These are phyloP conservation scores for Scutellaria galericulata DNA, from an alignment of 257 asterid species.

Conservation along the genomic window DNA sequence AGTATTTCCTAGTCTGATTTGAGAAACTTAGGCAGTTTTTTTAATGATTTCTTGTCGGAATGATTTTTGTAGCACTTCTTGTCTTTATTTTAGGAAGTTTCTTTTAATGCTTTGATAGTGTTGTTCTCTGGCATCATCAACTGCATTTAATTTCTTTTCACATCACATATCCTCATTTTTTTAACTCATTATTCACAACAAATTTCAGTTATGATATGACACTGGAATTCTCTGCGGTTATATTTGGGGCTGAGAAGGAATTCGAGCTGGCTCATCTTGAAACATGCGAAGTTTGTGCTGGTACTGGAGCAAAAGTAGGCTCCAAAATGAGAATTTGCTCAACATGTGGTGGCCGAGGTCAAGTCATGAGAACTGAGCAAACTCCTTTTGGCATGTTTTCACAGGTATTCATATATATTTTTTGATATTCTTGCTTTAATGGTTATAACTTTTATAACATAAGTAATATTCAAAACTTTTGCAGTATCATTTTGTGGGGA, in stretches of 20 bases:
- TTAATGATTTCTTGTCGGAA: constrained; percentile 26
- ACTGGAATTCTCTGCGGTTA: constrained; percentile 85
- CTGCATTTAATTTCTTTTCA: constrained; percentile 16
- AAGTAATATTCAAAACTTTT: constrained; percentile 9
- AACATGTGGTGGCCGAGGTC: constrained; percentile 99
- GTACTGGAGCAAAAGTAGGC: constrained; percentile 95
- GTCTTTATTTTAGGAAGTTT: too few relatives aligned
- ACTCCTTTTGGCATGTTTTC: constrained; percentile 99
- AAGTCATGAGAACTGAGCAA: constrained; percentile 98
- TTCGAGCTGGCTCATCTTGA: constrained; percentile 94
- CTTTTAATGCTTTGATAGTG: background rate
- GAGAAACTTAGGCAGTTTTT: constrained; percentile 30
- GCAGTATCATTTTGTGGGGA: constrained; percentile 11
- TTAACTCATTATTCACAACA: constrained; percentile 40
- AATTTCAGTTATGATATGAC: constrained; percentile 79
- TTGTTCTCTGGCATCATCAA: constrained; percentile 18
- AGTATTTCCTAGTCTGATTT: background rate
- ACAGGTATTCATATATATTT: constrained; percentile 63
- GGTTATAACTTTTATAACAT: constrained; percentile 15
- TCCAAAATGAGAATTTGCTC: constrained; percentile 96
- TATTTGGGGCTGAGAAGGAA: constrained; percentile 96
- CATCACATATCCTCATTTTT: constrained; percentile 20
- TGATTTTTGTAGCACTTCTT: constrained; percentile 26
- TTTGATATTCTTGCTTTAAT: constrained; percentile 27
- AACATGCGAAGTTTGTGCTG: constrained; percentile 85